These are phyloP conservation scores for Bothriochloa decipiens DNA, from an alignment of 176 grass and related monocot genomes.

Conservation along the genomic window DNA sequence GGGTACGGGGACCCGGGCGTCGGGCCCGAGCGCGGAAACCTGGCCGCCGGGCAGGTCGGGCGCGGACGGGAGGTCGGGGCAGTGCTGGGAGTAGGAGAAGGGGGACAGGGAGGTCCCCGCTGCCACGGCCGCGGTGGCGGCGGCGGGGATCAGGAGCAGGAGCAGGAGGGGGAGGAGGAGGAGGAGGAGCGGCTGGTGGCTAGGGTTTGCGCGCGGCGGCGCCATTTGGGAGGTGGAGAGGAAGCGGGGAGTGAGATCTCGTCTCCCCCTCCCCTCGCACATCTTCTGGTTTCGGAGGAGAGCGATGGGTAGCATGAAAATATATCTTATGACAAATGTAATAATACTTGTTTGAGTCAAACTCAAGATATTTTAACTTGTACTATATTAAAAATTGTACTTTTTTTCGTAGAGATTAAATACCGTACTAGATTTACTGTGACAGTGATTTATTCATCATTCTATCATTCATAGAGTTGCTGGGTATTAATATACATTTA, in stretches of 20 bases:
- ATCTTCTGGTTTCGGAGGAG: neutral
- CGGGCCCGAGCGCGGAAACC: neutral
- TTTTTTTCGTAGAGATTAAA: accelerated
- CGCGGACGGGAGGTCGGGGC: slow-evolving; percentile 32
- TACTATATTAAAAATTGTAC: too few relatives aligned
- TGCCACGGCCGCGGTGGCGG: neutral
- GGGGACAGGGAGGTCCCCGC: neutral
- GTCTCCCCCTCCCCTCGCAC: slow-evolving; percentile 13
- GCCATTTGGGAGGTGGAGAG: slow-evolving; percentile 47
- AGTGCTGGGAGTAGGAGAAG: slow-evolving; percentile 55
- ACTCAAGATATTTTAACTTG: too few relatives aligned
- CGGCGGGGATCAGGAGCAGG: slow-evolving; percentile 32
- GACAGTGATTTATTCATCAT: too few relatives aligned
- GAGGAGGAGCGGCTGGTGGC: neutral
- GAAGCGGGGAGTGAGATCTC: slow-evolving; percentile 19
- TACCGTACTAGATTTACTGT: too few relatives aligned
- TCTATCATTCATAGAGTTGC: too few relatives aligned
- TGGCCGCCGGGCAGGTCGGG: slow-evolving; percentile 36
- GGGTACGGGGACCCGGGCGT: neutral
- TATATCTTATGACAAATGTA: too few relatives aligned
- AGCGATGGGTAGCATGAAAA: neutral
- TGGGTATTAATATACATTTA: too few relatives aligned
- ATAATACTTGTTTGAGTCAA: too few relatives aligned
- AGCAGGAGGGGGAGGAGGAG: slow-evolving; percentile 5
- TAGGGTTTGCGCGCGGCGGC: slow-evolving; percentile 21